Evolutionary conservation across 805 yeast species (phyloP), one percentile per base, ranked within the genome.

Genomic region (Wickerhamomyces silvicola): DNA sequence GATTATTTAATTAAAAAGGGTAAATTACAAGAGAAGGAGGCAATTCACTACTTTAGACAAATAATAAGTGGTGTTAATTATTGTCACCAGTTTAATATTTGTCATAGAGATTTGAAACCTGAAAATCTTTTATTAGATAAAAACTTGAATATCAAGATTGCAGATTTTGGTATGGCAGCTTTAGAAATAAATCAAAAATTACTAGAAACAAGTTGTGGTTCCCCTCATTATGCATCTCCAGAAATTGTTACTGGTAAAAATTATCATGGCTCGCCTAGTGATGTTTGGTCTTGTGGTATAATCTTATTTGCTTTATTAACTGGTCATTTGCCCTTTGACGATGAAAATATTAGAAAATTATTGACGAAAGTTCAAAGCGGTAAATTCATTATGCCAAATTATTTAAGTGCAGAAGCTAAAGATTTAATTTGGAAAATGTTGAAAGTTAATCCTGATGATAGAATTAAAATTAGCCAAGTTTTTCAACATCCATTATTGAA

Each of bases 161-260:
- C 98, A 8, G 98, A 92, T 60, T 92, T 92, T 56, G 98, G 98
- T 21, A 92, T 92, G 98, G 98, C 98, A 12, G 97, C 98, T 6
- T 64, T 92, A 28, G 97, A 92, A 56, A 74, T 85, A 19, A 73
- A 72, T 33, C 90, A 79, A 44, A 76, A 81, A 46, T 62, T 90
- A 50, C 66, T 92, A 36, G 97, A 90, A 56, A 92, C 98, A 4
- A 80, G 94, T 13, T 92, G 98, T 60, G 98, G 98, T 2, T 87
- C 97, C 12, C 98, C 98, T 7, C 98, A 92, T 57, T 92, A 92
- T 58, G 98, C 97, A 2, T 85, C 96, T 8, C 98, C 98, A 0
- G 98, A 92, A 57, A 90, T 92, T 45, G 97, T 92, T 9, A 83
- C 95, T 10, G 98, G 98, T 22, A 75, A 81, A 39, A 86, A 78